Evolutionary conservation across 2,329 filamentous ascomycete species (phyloP).

Genomic region (Ilyonectria robusta): DNA sequence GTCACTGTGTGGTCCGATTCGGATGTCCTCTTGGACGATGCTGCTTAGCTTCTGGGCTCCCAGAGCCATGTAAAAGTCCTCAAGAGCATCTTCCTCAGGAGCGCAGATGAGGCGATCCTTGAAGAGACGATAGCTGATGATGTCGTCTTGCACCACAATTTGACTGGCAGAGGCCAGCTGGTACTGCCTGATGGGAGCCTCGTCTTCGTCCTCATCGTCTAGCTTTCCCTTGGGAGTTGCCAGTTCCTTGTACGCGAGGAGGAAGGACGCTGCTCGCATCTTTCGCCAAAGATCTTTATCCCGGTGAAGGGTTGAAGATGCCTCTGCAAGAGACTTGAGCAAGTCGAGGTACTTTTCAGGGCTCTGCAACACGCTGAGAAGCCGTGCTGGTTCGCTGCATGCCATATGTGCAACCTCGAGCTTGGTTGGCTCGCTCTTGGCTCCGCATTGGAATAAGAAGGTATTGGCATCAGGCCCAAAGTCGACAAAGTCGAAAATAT

Average conservation of each 20-base stretch:
- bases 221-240: constrained; percentile 62
- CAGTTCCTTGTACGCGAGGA: constrained; percentile 87
- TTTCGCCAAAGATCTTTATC: constrained; percentile 84
- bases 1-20: constrained; percentile 75
- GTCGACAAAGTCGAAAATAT: constrained; percentile 97
- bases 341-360: constrained; percentile 90
- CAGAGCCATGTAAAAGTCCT: constrained; percentile 86
- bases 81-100: constrained; percentile 89
- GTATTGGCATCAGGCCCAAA: constrained; percentile 90
- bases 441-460: constrained; percentile 90
- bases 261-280: constrained; percentile 82
- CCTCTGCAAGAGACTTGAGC: constrained; percentile 84
- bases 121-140: constrained; percentile 90
- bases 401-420: constrained; percentile 86
- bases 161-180: constrained; percentile 80
- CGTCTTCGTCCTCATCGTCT: constrained; percentile 70
- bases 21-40: constrained; percentile 83
- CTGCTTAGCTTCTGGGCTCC: constrained; percentile 83
- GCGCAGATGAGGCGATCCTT: constrained; percentile 87
- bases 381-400: constrained; percentile 85
- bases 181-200: constrained; percentile 80
- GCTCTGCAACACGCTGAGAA: constrained; percentile 84
- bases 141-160: constrained; percentile 88
- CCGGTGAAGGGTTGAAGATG: constrained; percentile 76
- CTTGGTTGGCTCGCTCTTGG: constrained; percentile 91